These are phyloP conservation scores for Fraxinus sp. DNA, from an alignment of 305 asterid species.

Conservation along the genomic window DNA sequence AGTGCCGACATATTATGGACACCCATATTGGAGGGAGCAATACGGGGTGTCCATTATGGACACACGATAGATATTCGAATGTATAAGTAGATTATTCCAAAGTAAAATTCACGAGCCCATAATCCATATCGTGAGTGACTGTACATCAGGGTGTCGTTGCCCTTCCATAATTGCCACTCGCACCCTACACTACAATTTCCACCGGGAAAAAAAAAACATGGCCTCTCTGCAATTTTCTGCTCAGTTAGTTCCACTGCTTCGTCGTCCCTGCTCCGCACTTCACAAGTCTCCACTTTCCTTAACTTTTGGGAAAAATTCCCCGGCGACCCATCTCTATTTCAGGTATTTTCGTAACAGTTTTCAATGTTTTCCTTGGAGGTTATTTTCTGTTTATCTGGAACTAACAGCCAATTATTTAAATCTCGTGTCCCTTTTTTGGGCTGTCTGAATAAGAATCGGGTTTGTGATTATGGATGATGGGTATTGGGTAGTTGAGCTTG, in stretches of 20 bases:
- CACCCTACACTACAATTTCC: too few species aligned
- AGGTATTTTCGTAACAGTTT: slow-evolving; percentile 23
- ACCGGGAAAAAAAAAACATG: neutral
- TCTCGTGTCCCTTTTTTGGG: neutral
- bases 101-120: too few species aligned
- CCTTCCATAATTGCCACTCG: too few species aligned
- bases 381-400: neutral
- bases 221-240: slow-evolving; percentile 29
- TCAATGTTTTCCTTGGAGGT: neutral
- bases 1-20: too few species aligned
- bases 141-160: too few species aligned
- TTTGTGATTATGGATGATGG: neutral
- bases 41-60: too few species aligned
- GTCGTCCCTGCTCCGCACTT: slow-evolving; percentile 26
- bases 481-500: slow-evolving; percentile 8
- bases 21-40: too few species aligned
- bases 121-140: too few species aligned
- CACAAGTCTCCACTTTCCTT: slow-evolving; percentile 7
- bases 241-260: slow-evolving; percentile 25
- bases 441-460: neutral
- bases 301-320: slow-evolving; percentile 13
- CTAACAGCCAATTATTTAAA: neutral
- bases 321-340: slow-evolving; percentile 15
- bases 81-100: too few species aligned
- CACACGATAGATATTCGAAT: too few species aligned